Conservation (phyloP, 768 basidiomycete species). For the Suillus americanus region DNA sequence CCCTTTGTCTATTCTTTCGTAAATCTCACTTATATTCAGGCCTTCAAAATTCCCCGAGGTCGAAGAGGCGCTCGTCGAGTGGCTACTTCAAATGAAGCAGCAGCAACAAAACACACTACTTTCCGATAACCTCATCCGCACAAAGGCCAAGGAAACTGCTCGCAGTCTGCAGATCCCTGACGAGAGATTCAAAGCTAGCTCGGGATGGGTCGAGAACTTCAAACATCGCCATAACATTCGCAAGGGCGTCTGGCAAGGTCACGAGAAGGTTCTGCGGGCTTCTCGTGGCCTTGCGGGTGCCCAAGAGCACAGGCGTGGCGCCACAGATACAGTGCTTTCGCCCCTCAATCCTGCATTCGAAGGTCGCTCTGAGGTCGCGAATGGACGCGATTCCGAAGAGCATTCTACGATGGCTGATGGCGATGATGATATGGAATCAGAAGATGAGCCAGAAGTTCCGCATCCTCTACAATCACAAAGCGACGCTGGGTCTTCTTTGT, state of each 20-base stretch:
- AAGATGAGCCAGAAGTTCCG: constrained; percentile 32
- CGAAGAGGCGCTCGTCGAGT: constrained; percentile 61
- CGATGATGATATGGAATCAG: constrained; percentile 37
- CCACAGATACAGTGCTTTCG: constrained; percentile 35
- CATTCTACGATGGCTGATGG: constrained; percentile 29
- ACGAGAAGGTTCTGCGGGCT: constrained; percentile 35
- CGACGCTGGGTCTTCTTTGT: constrained; percentile 29
- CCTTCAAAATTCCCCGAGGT: constrained; percentile 81
- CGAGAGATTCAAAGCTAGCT: constrained; percentile 87
- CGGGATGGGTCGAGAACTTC: constrained; percentile 92
- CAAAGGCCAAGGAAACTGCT: constrained; percentile 69
- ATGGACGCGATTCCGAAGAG: constrained; percentile 19
- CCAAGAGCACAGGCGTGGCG: constrained; percentile 37
- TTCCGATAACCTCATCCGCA: constrained; percentile 63
- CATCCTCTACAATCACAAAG: constrained; percentile 24
- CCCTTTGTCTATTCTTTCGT: constrained; percentile 11
- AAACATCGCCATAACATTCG: constrained; percentile 79
- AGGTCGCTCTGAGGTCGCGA: constrained; percentile 28
- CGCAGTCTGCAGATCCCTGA: constrained; percentile 52
- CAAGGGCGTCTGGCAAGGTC: constrained; percentile 56
- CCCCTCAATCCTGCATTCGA: constrained; percentile 42
- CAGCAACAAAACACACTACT: constrained; percentile 46
- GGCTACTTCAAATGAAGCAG: constrained; percentile 57
- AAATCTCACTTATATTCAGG: constrained; percentile 35
- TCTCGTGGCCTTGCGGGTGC: constrained; percentile 28